These are phyloP conservation scores for Verticillium nonalfalfae DNA, from an alignment of 2,329 filamentous ascomycete species.

Conservation along the genomic window DNA sequence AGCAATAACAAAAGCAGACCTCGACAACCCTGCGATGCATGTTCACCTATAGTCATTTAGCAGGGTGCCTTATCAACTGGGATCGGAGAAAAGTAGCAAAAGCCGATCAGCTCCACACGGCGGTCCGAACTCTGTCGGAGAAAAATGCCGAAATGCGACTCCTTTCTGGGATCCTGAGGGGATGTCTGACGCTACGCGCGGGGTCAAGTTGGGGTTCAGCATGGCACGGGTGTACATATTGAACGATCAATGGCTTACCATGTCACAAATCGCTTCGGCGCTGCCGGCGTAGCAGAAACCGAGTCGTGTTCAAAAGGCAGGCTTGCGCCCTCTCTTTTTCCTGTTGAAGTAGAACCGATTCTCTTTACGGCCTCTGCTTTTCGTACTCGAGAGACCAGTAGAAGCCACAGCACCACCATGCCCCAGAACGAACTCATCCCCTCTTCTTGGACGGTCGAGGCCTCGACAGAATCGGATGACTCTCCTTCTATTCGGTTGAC, in stretches of 20 bases:
- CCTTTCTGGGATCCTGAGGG: not conserved
- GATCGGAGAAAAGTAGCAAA: not conserved
- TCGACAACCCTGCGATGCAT: too few species aligned
- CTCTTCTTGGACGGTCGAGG: conserved; percentile 19
- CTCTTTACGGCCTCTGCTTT: not conserved
- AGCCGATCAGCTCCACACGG: not conserved
- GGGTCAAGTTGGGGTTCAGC: not conserved
- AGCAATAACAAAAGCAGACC: too few species aligned
- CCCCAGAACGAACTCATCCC: conserved; percentile 7
- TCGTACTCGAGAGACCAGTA: not conserved
- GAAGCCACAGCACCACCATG: not conserved
- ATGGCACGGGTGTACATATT: not conserved
- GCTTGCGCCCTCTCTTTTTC: not conserved
- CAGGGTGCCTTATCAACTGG: not conserved
- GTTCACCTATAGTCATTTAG: too few species aligned
- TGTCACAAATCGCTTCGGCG: not conserved
- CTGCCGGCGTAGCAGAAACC: not conserved
- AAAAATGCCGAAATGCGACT: not conserved
- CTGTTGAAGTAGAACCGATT: not conserved
- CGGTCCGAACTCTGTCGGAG: not conserved
- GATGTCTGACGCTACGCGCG: not conserved
- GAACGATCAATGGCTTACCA: not conserved
- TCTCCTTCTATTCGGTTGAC: conserved; percentile 15
- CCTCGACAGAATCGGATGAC: conserved; percentile 17
- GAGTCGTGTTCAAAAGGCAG: not conserved